Conservation (phyloP, 306 rosid species). For the Phaseolus lunatus region DNA sequence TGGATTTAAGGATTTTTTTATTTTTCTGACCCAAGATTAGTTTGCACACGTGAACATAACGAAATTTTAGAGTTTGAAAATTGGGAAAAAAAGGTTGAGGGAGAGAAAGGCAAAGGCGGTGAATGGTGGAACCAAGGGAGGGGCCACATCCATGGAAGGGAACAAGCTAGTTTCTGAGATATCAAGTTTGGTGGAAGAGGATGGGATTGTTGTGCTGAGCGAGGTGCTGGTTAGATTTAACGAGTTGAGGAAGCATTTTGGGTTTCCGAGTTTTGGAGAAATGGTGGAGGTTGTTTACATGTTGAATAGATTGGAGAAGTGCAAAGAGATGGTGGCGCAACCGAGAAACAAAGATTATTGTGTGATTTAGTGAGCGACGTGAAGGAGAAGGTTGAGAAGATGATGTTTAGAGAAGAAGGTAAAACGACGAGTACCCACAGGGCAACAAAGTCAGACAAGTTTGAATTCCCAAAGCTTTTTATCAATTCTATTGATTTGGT, state of each 20-base stretch:
- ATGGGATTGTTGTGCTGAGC: constrained; percentile 41
- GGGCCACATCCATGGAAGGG: not conserved
- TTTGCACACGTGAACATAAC: no score
- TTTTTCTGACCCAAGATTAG: no score
- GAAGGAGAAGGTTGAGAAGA: constrained; percentile 48
- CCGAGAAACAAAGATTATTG: constrained; percentile 20
- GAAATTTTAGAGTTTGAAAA: no score
- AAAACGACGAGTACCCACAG: constrained; percentile 21
- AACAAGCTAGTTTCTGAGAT: constrained; percentile 54
- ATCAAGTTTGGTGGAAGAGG: constrained; percentile 56
- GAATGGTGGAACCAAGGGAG: no score
- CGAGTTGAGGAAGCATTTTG: constrained; percentile 59
- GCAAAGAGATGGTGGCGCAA: constrained; percentile 16
- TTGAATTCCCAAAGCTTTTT: constrained; percentile 25
- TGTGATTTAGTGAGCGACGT: constrained; percentile 54
- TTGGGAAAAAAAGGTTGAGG: no score
- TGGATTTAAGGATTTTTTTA: no score
- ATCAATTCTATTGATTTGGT: constrained; percentile 39
- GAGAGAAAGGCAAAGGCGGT: no score
- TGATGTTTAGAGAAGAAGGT: constrained; percentile 23
- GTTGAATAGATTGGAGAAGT: constrained; percentile 62
- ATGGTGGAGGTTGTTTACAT: constrained; percentile 62
- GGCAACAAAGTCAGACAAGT: constrained; percentile 57
- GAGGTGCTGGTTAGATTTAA: constrained; percentile 51
- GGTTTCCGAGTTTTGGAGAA: constrained; percentile 59